These are phyloP conservation scores for Starmerella apicola DNA, from an alignment of 805 yeast genomes.

Conservation along the genomic window DNA sequence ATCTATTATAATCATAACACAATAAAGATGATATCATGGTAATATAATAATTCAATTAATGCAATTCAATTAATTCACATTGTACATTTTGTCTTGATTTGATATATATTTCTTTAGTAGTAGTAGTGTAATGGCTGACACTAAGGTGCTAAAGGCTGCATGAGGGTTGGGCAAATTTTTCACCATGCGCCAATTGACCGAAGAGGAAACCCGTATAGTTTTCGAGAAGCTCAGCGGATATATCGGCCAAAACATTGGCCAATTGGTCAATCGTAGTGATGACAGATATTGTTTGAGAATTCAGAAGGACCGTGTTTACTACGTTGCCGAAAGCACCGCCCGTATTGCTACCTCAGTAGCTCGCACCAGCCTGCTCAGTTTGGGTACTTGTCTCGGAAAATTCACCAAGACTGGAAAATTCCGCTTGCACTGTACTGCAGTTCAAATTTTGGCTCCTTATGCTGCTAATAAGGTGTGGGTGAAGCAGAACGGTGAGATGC, in stretches of 20 bases:
- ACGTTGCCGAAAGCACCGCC: conserved; percentile 66
- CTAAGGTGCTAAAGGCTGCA: neutral
- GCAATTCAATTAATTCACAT: no score
- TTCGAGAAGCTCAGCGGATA: conserved; percentile 94
- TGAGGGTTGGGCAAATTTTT: neutral
- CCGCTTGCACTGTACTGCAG: conserved; percentile 85
- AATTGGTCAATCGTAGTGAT: conserved; percentile 64
- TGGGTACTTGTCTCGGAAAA: conserved; percentile 90
- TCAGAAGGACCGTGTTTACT: conserved; percentile 93
- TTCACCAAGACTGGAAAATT: conserved; percentile 97
- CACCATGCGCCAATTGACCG: conserved; percentile 87
- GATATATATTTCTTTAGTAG: no score
- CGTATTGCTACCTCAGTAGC: conserved; percentile 83
- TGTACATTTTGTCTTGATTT: no score
- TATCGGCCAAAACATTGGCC: conserved; percentile 89
- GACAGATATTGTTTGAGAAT: conserved; percentile 90
- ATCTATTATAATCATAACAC: no score
- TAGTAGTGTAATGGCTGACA: neutral
- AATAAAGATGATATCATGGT: no score
- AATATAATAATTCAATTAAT: no score
- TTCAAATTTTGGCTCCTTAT: conserved; percentile 67
- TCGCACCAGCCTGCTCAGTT: conserved; percentile 77
- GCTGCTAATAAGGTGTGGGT: conserved; percentile 95
- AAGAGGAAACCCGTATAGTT: conserved; percentile 90
- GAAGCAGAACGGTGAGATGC: conserved; percentile 97